phyloP scores from a whole-genome alignment of 352 stramenopile species.

The Phytophthora hybrid region DNA sequence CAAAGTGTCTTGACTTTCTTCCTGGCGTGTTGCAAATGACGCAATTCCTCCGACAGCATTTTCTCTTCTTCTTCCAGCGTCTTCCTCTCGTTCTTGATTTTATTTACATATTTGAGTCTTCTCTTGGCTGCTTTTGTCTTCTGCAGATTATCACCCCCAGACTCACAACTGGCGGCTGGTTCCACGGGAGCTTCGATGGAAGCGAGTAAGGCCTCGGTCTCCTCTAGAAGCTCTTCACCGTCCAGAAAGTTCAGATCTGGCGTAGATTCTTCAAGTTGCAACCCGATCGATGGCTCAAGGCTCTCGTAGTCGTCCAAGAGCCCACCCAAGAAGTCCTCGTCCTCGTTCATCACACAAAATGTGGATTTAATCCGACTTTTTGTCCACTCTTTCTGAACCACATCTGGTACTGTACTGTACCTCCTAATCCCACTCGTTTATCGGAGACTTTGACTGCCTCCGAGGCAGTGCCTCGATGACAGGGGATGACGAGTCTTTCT shows the following conservation, averaged over 20 bases:
- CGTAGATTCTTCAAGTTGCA: neutral
- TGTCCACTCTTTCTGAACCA: neutral
- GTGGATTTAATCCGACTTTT: no score
- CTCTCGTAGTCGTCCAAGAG: neutral
- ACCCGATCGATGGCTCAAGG: neutral
- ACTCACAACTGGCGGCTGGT: neutral
- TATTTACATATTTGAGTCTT: slow-evolving; percentile 36
- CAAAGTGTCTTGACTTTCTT: slow-evolving; percentile 18
- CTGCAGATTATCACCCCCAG: neutral
- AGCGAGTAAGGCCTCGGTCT: slow-evolving; percentile 25
- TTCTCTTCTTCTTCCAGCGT: slow-evolving; percentile 29
- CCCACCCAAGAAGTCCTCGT: neutral
- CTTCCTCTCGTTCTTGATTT: slow-evolving; percentile 37
- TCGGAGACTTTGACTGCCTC: neutral
- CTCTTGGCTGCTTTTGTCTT: slow-evolving; percentile 23
- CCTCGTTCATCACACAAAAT: neutral
- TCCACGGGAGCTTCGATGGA: neutral
- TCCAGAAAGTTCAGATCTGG: slow-evolving; percentile 12
- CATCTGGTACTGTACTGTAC: no score
- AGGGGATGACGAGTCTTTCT: slow-evolving; percentile 9
- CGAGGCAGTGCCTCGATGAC: no score
- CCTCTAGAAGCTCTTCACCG: slow-evolving; percentile 18
- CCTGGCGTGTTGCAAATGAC: slow-evolving; percentile 14
- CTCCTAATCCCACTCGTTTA: neutral
- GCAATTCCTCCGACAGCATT: slow-evolving; percentile 22